Evolutionary conservation across 2,329 filamentous ascomycete genomes (phyloP), one percentile per base, ranked within the genome.

Genomic region (Pseudogymnoascus sp.): DNA sequence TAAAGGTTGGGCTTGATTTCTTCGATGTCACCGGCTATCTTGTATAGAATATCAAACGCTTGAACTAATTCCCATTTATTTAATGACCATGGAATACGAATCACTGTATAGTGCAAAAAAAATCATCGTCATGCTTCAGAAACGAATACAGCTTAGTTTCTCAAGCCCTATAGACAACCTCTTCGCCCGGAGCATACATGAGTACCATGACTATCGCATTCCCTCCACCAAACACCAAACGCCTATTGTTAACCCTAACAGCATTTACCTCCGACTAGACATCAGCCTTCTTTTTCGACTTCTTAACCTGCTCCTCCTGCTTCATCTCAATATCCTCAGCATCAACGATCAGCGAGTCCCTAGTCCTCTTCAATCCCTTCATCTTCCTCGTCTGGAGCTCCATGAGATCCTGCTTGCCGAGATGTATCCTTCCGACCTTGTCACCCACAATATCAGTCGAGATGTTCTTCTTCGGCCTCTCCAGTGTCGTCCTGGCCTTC

Each of bases 301-400:
- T 72, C 65, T 70, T 71, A 2, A 61, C 64, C 14, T 67, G 61
- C 2, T 60, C 65, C 64, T 72, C 70, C 31, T 73, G 69, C 29
- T 70, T 70, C 63, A 68, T 73, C 60, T 81, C 80, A 43, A 71
- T 75, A 64, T 78, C 78, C 14, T 70, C 78, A 3, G 78, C 80
- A 23, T 79, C 80, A 43, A 81, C 81, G 60, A 78, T 79, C 60
- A 82, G 80, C 23, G 84, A 77, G 66, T 86, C 86, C 62, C 91
- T 84, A 67, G 83, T 86, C 68, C 94, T 83, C 84, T 97, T 99
- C 68, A 99, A 77, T 68, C 92, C 94, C 86, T 99, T 99, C 92
- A 99, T 97, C 85, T 99, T 99, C 73, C 94, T 87, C 61, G 92
- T 95, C 81, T 99, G 94, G 76, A 99, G 76, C 70, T 89, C 84